Evolutionary conservation across 768 basidiomycete species (phyloP).

Genomic region (Tricholoma matsutake): DNA sequence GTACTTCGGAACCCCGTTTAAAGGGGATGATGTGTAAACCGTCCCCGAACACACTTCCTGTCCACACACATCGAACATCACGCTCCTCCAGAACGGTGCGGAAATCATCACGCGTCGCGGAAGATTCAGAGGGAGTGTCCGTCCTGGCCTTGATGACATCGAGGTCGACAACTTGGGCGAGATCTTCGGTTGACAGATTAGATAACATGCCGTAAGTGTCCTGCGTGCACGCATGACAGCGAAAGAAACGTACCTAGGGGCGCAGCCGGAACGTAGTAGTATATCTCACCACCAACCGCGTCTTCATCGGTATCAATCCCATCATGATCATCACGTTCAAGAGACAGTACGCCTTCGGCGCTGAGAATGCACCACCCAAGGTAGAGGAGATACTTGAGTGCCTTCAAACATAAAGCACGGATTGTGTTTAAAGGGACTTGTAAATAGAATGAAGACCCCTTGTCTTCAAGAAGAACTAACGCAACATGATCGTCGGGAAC

Average conservation of each 20-base stretch:
- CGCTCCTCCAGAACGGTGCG: too few species aligned
- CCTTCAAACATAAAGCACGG: constrained; percentile 8
- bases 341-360: constrained; percentile 9
- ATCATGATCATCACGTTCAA: neutral
- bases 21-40: neutral
- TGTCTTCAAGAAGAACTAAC: constrained; percentile 6
- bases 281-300: constrained; percentile 5
- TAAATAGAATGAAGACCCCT: constrained; percentile 7
- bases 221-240: neutral
- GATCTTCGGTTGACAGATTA: constrained; percentile 2
- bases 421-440: constrained; percentile 12
- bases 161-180: neutral
- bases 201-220: neutral
- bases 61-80: neutral
- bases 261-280: constrained; percentile 6
- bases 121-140: neutral
- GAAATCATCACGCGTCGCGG: neutral
- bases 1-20: neutral
- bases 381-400: constrained; percentile 13
- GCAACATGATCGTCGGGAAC: constrained; percentile 7
- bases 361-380: constrained; percentile 1
- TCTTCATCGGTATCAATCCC: constrained; percentile 3
- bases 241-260: neutral
- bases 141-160: neutral
- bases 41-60: neutral